Evolutionary conservation across 495 filamentous ascomycete genomes (phyloP), one percentile per base, ranked within the genome.

Genomic region (Xylaria curta): DNA sequence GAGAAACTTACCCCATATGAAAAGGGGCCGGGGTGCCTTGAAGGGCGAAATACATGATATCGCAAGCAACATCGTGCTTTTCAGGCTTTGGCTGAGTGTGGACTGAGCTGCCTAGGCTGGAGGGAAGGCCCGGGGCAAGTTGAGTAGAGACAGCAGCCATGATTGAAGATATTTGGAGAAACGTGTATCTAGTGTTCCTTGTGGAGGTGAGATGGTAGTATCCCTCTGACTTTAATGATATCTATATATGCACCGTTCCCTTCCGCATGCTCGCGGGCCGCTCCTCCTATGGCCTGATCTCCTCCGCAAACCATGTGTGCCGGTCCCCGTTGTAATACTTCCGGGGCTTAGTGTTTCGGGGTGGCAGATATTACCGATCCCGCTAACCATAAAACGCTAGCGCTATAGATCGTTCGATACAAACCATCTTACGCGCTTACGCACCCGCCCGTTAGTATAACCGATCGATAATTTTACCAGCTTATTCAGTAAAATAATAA

Each of bases 51-150:
- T 53, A 53, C 49, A 53, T 53, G 13, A 53, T 53, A 21, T 53
- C 49, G 49, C 49, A 53, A 53, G 49, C 49, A 53, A 53, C 49
- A 53, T 53, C 49, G 49, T 53, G 49, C 49, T 53, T 53, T n/a
- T n/a, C 49, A 24, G 49, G 17, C 6, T 53, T 53, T 53, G 49
- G 6, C 49, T 53, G 49, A 53, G 49, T 19, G n/a, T 21, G n/a
- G 4, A 9, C 9, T 26, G 49, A 53, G 49, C 49, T n/a, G 49
- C n/a, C 49, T n/a, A 53, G 49, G 49, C 49, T 6, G 19, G 49
- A 53, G 49, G 19, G 49, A 53, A 53, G 15, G 49, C 21, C n/a
- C 49, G 49, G 19, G n/a, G 49, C 49, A 53, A 13, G 49, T 53
- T 53, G 49, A 53, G 49, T 53, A 53, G 49, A 53, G 21, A 53